phyloP scores from a whole-genome alignment of 2,329 filamentous ascomycete species.

The Penicillium sp. region DNA sequence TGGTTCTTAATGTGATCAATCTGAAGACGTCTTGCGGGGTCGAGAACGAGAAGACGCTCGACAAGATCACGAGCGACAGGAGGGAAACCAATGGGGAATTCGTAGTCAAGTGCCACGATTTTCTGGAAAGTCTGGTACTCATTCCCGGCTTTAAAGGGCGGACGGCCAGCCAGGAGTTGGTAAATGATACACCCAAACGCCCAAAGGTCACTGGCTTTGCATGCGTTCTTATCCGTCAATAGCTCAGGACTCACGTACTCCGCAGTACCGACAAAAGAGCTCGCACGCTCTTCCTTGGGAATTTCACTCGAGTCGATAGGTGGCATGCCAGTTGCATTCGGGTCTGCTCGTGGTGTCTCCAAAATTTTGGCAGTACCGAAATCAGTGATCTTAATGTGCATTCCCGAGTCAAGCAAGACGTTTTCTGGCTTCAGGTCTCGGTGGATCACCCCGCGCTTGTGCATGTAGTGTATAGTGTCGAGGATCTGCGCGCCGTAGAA shows the following conservation, averaged over 20 bases:
- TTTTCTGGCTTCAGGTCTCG: conserved; percentile 97
- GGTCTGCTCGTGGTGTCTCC: conserved; percentile 54
- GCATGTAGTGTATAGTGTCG: conserved; percentile 97
- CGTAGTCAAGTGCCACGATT: conserved; percentile 91
- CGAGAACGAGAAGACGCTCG: conserved; percentile 84
- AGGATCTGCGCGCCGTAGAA: conserved; percentile 97
- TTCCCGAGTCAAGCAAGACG: conserved; percentile 88
- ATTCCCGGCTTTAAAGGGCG: conserved; percentile 93
- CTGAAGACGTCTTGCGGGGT: conserved; percentile 78
- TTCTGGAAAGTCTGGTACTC: conserved; percentile 99
- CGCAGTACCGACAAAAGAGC: conserved; percentile 95
- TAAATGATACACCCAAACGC: conserved; percentile 98
- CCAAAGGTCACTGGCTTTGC: conserved; percentile 97
- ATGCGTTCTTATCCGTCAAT: conserved; percentile 94
- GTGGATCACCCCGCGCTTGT: conserved; percentile 92
- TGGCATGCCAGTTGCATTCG: conserved; percentile 48
- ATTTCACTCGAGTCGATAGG: conserved; percentile 55
- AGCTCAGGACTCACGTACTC: conserved; percentile 98
- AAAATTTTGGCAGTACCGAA: conserved; percentile 98
- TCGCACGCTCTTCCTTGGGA: conserved; percentile 71
- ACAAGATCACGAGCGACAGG: conserved; percentile 82
- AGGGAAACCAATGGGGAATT: conserved; percentile 88
- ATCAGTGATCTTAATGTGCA: conserved; percentile 98
- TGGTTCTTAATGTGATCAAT: conserved; percentile 98
- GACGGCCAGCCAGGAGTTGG: conserved; percentile 90